Evolutionary conservation across 495 filamentous ascomycete genomes (phyloP), one percentile per base, ranked within the genome.

Genomic region (Podospora conica): DNA sequence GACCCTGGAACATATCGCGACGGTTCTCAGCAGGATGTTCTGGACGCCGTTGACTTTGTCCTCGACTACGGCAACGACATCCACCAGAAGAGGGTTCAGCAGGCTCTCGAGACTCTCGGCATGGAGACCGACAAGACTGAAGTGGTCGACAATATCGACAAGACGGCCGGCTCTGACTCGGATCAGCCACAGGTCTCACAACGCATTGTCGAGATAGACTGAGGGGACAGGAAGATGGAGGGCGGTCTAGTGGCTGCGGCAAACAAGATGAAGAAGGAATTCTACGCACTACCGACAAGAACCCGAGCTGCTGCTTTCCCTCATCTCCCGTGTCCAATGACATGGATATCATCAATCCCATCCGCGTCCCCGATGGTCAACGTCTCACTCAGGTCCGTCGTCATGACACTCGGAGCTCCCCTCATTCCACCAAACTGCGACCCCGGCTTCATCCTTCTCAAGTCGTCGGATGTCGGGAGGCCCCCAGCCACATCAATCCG

Each of bases 1-100:
- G 64, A 65, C 48, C 64, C 64, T 3, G 64, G 64, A 18, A 22
- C 64, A 9, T 65, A 65, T 18, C 57, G 21, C 12, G 21, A 53
- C 21, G n/a, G n/a, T n/a, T n/a, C n/a, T n/a, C 22, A 29, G 40
- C 29, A 29, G 15, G 64, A 65, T 22, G 33, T 60, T 54, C 21
- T 31, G 23, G 64, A 65, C 31, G 64, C 64, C 1, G 21, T 60
- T 10, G 64, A 65, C 55, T 65, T 65, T 55, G 28, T 65, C 5
- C 18, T 65, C 29, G 64, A 65, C 21, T 25, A 60, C 21, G 64
- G 64, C 8, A 65, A 65, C 23, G 23, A 59, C n/a, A 9, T 27
- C 23, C 64, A 65, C 31, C 18, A 8, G 1, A 53, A 31, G n/a
- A 20, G n/a, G 9, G 21, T 55, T 6, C 56, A 31, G 33, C 22